Evolutionary conservation across 2,329 filamentous ascomycete genomes (phyloP), one percentile per base, ranked within the genome.

Genomic region (Cytospora chrysosperma): DNA sequence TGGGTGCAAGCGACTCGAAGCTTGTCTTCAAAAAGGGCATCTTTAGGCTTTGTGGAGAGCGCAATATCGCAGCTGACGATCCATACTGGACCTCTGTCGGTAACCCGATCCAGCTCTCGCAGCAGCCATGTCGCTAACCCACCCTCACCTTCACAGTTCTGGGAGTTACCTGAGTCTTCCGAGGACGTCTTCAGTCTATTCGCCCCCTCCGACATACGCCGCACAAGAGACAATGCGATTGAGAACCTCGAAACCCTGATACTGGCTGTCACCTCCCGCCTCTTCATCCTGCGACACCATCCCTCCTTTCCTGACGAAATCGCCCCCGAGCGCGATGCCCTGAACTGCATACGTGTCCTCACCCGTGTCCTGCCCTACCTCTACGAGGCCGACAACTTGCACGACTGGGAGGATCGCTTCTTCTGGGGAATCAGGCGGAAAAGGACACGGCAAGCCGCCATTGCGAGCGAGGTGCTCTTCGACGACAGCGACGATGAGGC

Each of bases 1-100:
- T 99, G 95, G 95, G 95, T 78, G 94, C 94, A 75, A 97, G 94
- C 79, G 94, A 98, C 81, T 98, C 94, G 72, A 98, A 98, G 85
- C 88, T 98, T 74, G 92, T 94, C 74, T 98, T 99, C 85, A 98
- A 97, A 80, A 92, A 96, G 79, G 94, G 93, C 78, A 96, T 98
- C 80, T 97, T 98, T 81, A 88, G 91, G 74, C 87, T 99, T 65
- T 95, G 93, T n/a, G 93, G 97, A 76, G 90, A 96, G 75, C 88
- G 88, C 69, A 84, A 91, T 75, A 97, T 98, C 73, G 84, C 92
- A 65, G 87, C 92, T 62, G 90, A 95, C 77, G 92, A 97, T 79
- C 83, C 87, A 21, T 97, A 97, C 80, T 99, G 95, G 95, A 88
- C 90, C 68, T 91, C 92, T 75, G 93, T 96, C 78, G 73, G 90